These are phyloP conservation scores for Xylogone sp. DNA, from an alignment of 2,329 filamentous ascomycete genomes.

Conservation along the genomic window DNA sequence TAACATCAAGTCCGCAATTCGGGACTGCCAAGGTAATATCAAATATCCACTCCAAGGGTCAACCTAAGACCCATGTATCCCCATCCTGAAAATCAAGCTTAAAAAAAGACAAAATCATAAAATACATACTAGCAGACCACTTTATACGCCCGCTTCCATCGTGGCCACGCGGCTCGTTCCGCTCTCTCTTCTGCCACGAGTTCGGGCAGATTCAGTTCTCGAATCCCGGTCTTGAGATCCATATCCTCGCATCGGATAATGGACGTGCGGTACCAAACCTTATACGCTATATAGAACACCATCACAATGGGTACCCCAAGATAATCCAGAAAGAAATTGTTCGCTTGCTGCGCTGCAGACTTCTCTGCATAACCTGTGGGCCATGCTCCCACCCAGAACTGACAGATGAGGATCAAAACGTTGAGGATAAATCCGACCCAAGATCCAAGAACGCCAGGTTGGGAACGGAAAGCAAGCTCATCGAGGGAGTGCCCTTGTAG, in stretches of 20 bases:
- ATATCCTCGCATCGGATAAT: constrained; percentile 69
- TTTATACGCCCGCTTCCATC: constrained; percentile 74
- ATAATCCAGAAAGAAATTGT: constrained; percentile 72
- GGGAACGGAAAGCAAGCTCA: constrained; percentile 77
- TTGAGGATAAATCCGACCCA: constrained; percentile 79
- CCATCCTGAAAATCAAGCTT: not conserved
- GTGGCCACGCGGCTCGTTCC: constrained; percentile 68
- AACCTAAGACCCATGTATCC: not conserved
- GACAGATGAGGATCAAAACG: constrained; percentile 68
- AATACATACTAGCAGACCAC: constrained; percentile 54
- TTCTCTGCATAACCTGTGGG: constrained; percentile 57
- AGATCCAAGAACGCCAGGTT: constrained; percentile 75
- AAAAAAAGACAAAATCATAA: not conserved
- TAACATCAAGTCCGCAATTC: not conserved
- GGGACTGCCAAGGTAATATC: not conserved
- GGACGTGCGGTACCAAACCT: constrained; percentile 67
- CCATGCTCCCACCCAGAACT: constrained; percentile 85
- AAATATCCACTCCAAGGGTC: no score
- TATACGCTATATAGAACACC: constrained; percentile 69
- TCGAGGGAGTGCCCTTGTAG: constrained; percentile 63
- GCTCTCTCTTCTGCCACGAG: constrained; percentile 76
- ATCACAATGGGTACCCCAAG: constrained; percentile 67
- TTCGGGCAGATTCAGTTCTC: constrained; percentile 78
- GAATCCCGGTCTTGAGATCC: constrained; percentile 80
- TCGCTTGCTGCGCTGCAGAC: constrained; percentile 42